Base-by-base conservation (phyloP, 2,329 filamentous ascomycete species). In the Phialophora verrucosa region DNA sequence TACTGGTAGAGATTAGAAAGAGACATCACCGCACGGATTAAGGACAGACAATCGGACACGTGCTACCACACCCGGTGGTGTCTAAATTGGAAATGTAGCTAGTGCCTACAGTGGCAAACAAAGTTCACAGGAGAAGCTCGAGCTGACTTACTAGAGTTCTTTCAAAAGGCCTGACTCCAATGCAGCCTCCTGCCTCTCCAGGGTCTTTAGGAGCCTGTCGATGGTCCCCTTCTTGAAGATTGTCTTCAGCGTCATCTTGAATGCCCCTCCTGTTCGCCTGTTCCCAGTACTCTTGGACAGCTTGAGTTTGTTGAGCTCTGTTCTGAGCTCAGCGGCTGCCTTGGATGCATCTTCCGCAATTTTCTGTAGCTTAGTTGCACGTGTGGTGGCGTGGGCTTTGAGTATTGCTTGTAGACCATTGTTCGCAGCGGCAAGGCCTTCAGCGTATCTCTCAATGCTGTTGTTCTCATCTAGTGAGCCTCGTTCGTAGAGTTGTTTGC, bases 401-500 rank as follows among this genome's bases (percentile, higher is more conserved):
- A 67, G 31, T 2, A 29, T 29, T 4, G 57, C 44, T 20, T 62
- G 38, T n/a, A 67, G 42, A 14, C 58, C 57, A 12, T 61, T 61
- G 35, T 67, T 67, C n/a, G 65, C 51, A 23, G 50, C 42, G 6
- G 25, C n/a, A 25, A 69, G 59, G 23, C 17, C 4, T 11, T 63
- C 12, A 14, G 66, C 63, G 49, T 60, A 61, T 42, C 50, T 47
- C 27, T 69, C 66, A 49, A 69, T 49, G 27, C 38, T 20, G 14
- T 66, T 53, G 57, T 66, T 63, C 29, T 63, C 50, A 20, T 63
- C 55, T 4, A 63, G 35, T 3, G 66, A 63, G 1, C 66, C 66
- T 51, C 51, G 54, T 23, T 63, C 23, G 42, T 69, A 63, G 4
- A 69, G 17, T 35, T 66, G 47, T 31, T 66, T 69, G 51, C 63